phyloP scores from a whole-genome alignment of 2,329 filamentous ascomycete species.

The Aspergillus udagawae region DNA sequence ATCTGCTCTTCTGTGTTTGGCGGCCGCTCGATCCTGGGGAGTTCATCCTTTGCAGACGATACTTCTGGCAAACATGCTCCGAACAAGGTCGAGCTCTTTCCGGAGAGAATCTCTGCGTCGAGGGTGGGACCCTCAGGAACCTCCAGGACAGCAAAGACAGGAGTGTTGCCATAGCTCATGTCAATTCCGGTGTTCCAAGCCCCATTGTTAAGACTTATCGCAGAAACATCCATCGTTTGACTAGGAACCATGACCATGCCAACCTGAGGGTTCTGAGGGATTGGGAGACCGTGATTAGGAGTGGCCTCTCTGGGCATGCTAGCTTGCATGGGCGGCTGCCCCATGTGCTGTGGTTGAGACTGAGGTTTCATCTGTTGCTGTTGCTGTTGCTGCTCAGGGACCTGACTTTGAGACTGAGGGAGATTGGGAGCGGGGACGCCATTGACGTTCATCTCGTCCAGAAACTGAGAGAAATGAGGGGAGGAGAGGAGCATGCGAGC shows the following conservation, averaged over 20 bases:
- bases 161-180: constrained; percentile 41
- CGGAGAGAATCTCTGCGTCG: constrained; percentile 60
- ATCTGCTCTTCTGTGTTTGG: constrained; percentile 17
- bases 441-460: constrained; percentile 66
- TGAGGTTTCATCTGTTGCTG: constrained; percentile 35
- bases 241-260: constrained; percentile 82
- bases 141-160: constrained; percentile 65
- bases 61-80: constrained; percentile 36
- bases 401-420: constrained; percentile 11
- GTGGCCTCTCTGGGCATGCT: constrained; percentile 64
- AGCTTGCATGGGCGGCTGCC: constrained; percentile 41
- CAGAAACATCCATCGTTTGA: constrained; percentile 68
- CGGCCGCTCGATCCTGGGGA: constrained; percentile 44
- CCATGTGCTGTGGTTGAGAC: constrained; percentile 37
- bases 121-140: constrained; percentile 63
- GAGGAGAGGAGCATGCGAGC: constrained; percentile 79
- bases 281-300: constrained; percentile 53
- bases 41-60: constrained; percentile 47
- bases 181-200: constrained; percentile 46
- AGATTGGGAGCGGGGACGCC: constrained; percentile 42
- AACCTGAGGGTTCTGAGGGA: constrained; percentile 61
- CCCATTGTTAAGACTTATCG: constrained; percentile 55
- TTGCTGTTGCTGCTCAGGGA: constrained; percentile 31
- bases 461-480: constrained; percentile 75
- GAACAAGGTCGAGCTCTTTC: constrained; percentile 61